Conservation (phyloP, 805 yeast genomes). For the Kodamaea lidongshanica region DNA sequence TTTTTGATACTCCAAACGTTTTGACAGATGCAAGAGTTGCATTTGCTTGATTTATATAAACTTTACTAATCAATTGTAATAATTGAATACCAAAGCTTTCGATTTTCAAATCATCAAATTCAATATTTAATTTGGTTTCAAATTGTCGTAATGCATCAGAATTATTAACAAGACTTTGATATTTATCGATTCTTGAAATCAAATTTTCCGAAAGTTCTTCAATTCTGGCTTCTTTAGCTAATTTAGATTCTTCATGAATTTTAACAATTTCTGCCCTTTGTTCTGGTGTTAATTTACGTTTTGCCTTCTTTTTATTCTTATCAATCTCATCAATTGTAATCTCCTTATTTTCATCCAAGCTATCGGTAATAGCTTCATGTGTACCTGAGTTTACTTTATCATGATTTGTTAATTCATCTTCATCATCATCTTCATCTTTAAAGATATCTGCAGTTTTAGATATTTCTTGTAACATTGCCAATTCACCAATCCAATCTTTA, state of each 20-base stretch:
- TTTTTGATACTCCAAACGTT: constrained; percentile 81
- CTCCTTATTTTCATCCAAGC: constrained; percentile 1
- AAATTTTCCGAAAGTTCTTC: constrained; percentile 47
- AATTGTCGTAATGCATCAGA: constrained; percentile 56
- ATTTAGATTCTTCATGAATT: constrained; percentile 49
- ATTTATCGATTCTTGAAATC: constrained; percentile 41
- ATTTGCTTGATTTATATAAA: constrained; percentile 69
- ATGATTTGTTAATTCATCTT: constrained; percentile 3
- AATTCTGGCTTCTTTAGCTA: constrained; percentile 44
- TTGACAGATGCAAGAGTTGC: constrained; percentile 69
- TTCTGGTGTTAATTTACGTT: constrained; percentile 25
- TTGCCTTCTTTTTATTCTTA: constrained; percentile 23
- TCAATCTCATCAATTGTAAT: no score
- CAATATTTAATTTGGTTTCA: constrained; percentile 46
- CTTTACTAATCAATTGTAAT: constrained; percentile 73
- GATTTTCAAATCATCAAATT: constrained; percentile 77
- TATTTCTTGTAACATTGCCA: constrained; percentile 70
- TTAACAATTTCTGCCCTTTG: constrained; percentile 46
- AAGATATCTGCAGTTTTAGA: constrained; percentile 52
- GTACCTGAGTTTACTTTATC: constrained; percentile 6
- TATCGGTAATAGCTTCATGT: constrained; percentile 1
- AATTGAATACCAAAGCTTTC: constrained; percentile 94
- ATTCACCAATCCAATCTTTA: constrained; percentile 80
- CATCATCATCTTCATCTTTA: constrained; percentile 31
- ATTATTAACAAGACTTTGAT: constrained; percentile 55